Conservation (phyloP, 495 filamentous ascomycete species). For the Haplographium delicatum region DNA sequence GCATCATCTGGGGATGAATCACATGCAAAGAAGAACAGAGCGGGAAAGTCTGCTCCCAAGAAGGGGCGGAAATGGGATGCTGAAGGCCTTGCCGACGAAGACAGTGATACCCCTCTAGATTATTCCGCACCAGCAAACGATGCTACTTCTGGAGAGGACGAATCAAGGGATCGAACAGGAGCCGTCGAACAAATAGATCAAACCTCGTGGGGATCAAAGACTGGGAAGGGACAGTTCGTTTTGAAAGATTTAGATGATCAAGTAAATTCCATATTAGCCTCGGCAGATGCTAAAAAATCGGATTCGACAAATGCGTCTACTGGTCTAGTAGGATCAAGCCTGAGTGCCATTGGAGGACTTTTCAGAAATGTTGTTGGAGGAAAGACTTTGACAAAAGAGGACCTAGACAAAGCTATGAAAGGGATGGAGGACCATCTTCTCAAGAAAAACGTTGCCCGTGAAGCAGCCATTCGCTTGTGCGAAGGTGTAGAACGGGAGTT, state of each 20-base stretch:
- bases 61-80: conserved; percentile 87
- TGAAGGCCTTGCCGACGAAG: conserved; percentile 82
- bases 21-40: conserved; percentile 42
- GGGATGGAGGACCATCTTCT: conserved; percentile 94
- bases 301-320: conserved; percentile 30
- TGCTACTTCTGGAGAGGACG: conserved; percentile 42
- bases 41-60: conserved; percentile 55
- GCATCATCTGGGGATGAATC: conserved; percentile 82
- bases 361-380: conserved; percentile 94
- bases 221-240: conserved; percentile 85
- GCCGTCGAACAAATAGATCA: conserved; percentile 67
- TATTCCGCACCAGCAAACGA: conserved; percentile 67
- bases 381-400: conserved; percentile 79
- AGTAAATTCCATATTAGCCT: conserved; percentile 77
- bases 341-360: conserved; percentile 75
- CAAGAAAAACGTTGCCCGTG: conserved; percentile 92
- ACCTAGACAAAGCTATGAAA: conserved; percentile 86
- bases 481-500: conserved; percentile 87
- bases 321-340: conserved; percentile 69
- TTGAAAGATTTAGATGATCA: conserved; percentile 90
- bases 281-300: conserved; percentile 34
- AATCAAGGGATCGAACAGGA: conserved; percentile 36
- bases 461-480: conserved; percentile 87
- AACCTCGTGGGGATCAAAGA: conserved; percentile 76
- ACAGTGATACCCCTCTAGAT: conserved; percentile 74